These are phyloP conservation scores for Drosera capensis DNA, from an alignment of 148 eudicot genomes.

Conservation along the genomic window DNA sequence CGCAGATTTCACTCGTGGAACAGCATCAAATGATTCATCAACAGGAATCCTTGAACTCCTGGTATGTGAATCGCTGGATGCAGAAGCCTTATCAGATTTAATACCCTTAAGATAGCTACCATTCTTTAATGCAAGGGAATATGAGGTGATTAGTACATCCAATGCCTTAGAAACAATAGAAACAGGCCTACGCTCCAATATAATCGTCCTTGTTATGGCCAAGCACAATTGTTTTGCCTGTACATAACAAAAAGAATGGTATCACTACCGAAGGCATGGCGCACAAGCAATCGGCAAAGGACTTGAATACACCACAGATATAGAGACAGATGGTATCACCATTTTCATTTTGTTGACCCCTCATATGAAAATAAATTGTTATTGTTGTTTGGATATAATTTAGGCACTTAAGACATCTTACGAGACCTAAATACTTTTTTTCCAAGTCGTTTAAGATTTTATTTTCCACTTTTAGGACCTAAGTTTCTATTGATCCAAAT, in stretches of 20 bases:
- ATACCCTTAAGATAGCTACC: slow-evolving; percentile 54
- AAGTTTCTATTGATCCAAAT: no score
- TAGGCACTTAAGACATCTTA: no score
- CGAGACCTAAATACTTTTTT: no score
- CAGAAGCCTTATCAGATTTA: slow-evolving; percentile 33
- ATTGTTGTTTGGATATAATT: no score
- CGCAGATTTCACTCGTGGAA: slow-evolving; percentile 28
- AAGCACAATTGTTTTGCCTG: slow-evolving; percentile 89
- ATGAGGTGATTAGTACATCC: slow-evolving; percentile 60
- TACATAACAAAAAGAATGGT: slow-evolving; percentile 5
- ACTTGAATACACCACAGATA: no score
- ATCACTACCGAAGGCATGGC: no score
- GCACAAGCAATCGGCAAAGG: background rate
- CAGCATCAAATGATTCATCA: slow-evolving; percentile 23
- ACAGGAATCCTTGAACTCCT: slow-evolving; percentile 15
- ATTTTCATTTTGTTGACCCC: no score
- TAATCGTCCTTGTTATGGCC: slow-evolving; percentile 41
- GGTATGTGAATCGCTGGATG: slow-evolving; percentile 24
- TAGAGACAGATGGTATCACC: no score
- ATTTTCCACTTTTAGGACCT: no score
- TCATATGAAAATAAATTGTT: no score
- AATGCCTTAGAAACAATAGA: slow-evolving; percentile 55
- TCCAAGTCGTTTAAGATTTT: no score
- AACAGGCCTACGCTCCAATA: slow-evolving; percentile 71
- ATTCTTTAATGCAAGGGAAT: slow-evolving; percentile 59